Conservation (phyloP, 495 filamentous ascomycete genomes). For the Pseudevernia furfuracea region DNA sequence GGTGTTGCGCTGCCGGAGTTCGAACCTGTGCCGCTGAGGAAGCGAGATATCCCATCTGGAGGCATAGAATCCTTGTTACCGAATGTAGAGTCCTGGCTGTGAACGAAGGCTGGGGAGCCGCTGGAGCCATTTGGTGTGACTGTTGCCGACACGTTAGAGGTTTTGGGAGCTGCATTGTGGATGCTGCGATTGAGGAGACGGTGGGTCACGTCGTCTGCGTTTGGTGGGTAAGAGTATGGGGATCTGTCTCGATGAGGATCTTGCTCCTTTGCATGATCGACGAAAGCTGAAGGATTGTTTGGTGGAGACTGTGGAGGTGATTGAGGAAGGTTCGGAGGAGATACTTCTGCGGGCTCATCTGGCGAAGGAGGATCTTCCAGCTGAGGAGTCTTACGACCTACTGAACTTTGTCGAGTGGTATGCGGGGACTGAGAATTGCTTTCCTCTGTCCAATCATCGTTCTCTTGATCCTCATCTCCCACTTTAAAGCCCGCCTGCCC, state of each 20-base stretch:
- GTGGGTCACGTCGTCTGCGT: conserved; percentile 25
- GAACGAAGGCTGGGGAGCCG: conserved; percentile 21
- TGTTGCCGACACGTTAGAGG: conserved; percentile 22
- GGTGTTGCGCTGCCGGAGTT: conserved; percentile 23
- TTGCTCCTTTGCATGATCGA: conserved; percentile 8
- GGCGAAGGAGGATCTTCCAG: conserved; percentile 23
- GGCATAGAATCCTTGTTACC: conserved; percentile 23
- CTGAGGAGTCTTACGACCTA: conserved; percentile 14
- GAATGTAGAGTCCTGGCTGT: conserved; percentile 19
- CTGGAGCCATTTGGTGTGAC: conserved; percentile 21
- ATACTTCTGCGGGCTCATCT: conserved; percentile 23
- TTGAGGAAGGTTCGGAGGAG: conserved; percentile 18
- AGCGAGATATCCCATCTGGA: conserved; percentile 27
- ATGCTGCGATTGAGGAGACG: conserved; percentile 25
- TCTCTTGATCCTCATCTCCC: conserved; percentile 19
- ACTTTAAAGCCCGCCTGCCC: conserved; percentile 21
- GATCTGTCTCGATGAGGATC: conserved; percentile 1
- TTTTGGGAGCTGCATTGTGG: conserved; percentile 14
- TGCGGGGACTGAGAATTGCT: conserved; percentile 26
- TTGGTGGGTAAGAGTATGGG: conserved; percentile 17
- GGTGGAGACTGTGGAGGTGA: conserved; percentile 26
- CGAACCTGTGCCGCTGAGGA: conserved; percentile 19
- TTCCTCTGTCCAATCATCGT: conserved; percentile 27
- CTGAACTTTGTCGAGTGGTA: conserved; percentile 18
- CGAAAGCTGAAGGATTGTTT: conserved; percentile 11